Evolutionary conservation across 768 basidiomycete species (phyloP).

Genomic region (Candolleomyces eurysporus): DNA sequence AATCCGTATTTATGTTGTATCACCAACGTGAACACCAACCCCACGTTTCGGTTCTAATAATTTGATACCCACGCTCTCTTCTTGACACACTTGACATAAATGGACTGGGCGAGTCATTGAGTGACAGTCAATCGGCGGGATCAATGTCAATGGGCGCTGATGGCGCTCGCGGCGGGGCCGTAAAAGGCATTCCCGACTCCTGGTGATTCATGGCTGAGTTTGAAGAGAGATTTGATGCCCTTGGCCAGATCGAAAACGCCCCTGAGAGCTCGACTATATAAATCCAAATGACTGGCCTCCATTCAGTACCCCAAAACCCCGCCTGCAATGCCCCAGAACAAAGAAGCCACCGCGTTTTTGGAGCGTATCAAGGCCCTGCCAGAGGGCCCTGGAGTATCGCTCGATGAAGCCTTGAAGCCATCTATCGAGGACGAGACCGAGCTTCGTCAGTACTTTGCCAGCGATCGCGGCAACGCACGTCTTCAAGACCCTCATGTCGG

Average conservation of each 20-base stretch:
- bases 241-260: background rate
- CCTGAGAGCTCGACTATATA: background rate
- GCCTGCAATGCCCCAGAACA: conserved; percentile 12
- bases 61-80: background rate
- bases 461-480: conserved; percentile 43
- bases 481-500: conserved; percentile 51
- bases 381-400: conserved; percentile 25
- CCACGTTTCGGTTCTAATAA: background rate
- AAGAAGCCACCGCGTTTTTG: conserved; percentile 13
- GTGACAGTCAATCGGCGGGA: too few relatives aligned
- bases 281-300: too few relatives aligned
- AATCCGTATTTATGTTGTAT: background rate
- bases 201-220: background rate
- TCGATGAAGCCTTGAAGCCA: conserved; percentile 47
- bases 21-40: background rate
- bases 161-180: background rate
- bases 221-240: background rate
- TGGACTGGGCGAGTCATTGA: background rate
- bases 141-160: too few relatives aligned
- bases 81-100: background rate
- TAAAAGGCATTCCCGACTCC: background rate
- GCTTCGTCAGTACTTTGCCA: conserved; percentile 54
- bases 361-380: conserved; percentile 9
- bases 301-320: background rate
- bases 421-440: conserved; percentile 57